A percentile compares a stretch with the other conserved stretches of the same genome.
Evolutionary conservation across 805 yeast species (phyloP).

Genomic region (Barnettozyma botsteinii): DNA sequence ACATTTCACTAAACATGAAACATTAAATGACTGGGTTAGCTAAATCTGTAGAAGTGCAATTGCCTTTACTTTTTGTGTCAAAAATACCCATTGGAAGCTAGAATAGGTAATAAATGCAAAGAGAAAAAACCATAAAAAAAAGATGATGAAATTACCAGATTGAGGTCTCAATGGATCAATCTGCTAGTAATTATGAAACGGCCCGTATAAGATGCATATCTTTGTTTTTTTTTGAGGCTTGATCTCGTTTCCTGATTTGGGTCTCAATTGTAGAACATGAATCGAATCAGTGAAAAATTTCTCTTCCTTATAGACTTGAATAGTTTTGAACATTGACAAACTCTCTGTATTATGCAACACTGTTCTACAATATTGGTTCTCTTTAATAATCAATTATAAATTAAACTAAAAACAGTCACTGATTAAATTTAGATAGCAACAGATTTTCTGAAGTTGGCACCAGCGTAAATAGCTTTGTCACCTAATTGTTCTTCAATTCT

Average conservation of each 20-base stretch:
- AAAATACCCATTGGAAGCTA: background rate
- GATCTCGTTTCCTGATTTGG: too few relatives aligned
- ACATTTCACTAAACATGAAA: background rate
- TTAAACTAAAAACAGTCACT: background rate
- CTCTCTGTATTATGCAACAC: too few relatives aligned
- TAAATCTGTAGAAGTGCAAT: background rate
- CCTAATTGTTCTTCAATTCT: conserved; percentile 99
- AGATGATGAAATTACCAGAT: background rate
- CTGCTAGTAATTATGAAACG: too few relatives aligned
- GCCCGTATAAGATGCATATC: too few relatives aligned
- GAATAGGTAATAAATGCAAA: conserved; percentile 1
- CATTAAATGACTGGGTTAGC: too few relatives aligned
- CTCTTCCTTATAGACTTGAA: too few relatives aligned
- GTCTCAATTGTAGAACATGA: too few relatives aligned
- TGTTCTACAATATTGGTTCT: too few relatives aligned
- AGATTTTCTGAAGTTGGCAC: conserved; percentile 71
- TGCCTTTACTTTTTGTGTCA: background rate
- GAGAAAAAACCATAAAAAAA: background rate
- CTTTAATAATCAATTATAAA: background rate
- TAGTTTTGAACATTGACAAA: too few relatives aligned
- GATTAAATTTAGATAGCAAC: conserved; percentile 26
- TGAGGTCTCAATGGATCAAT: background rate
- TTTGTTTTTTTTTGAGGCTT: too few relatives aligned
- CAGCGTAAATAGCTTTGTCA: conserved; percentile 95
- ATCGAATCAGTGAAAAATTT: too few relatives aligned